These are phyloP conservation scores for Pseudogymnoascus sp. DNA, from an alignment of 2,329 filamentous ascomycete genomes.

Conservation along the genomic window DNA sequence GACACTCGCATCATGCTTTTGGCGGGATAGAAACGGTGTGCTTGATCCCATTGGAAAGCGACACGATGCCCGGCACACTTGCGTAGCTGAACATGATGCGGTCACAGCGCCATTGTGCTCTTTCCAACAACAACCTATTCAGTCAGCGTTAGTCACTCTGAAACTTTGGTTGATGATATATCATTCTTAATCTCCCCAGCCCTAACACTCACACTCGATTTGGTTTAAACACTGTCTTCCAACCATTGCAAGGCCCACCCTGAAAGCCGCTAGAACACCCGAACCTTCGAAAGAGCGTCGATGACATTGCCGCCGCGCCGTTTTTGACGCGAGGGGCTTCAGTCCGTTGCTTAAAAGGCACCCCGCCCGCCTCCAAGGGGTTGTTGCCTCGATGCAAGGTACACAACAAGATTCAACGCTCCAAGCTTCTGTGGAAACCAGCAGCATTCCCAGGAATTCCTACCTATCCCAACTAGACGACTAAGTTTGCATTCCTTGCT, in stretches of 20 bases:
- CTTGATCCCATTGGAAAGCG: not conserved
- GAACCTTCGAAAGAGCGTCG: not conserved
- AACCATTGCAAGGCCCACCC: not conserved
- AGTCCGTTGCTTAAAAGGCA: not conserved
- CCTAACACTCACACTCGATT: not conserved
- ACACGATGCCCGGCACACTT: not conserved
- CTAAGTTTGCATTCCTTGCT: conserved; percentile 4
- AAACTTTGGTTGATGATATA: conserved; percentile 7
- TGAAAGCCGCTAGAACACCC: not conserved
- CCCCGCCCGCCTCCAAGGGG: not conserved
- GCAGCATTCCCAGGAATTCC: conserved; percentile 3
- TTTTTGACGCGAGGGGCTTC: conserved; percentile 2
- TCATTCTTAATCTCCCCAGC: conserved; percentile 1
- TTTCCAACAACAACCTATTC: not conserved
- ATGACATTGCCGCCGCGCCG: not conserved
- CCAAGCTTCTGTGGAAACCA: conserved; percentile 2
- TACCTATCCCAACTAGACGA: not conserved
- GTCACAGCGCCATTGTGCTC: conserved; percentile 6
- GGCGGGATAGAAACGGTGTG: not conserved
- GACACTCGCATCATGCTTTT: not conserved
- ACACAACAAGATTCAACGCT: not conserved
- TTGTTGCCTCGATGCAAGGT: not conserved
- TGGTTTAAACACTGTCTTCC: not conserved
- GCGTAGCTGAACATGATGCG: not conserved
- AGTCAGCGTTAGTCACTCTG: not conserved